Base-by-base conservation (phyloP, 306 rosid species). In the Macrotyloma uniflorum region DNA sequence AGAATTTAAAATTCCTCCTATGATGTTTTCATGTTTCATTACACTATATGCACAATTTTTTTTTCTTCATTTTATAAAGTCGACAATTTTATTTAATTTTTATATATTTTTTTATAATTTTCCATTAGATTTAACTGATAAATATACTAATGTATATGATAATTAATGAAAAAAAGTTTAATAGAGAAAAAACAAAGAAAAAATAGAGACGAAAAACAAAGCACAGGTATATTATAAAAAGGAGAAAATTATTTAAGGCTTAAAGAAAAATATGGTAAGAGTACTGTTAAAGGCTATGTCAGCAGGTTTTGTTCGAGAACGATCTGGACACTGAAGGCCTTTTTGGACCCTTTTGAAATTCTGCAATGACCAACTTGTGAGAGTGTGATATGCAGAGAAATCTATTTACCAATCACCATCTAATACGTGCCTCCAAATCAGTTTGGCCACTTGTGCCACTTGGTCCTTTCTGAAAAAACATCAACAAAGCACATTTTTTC, bases 341-440 rank as follows among this genome's bases (percentile, higher is more conserved):
- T 64, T 30, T 59, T 61, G 59, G 19, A 18, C 38, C 24, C 24
- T 61, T 15, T 32, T 78, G 70, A 5, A 72, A 35, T 62, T 36
- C 28, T 33, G 19, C 45, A 23, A 5, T 47, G 61, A 40, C n/a
- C 76, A 70, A 74, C 80, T 66, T 67, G 75, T 8, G 19, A 35
- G n/a, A 45, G 32, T 11, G n/a, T 14, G 14, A 14, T 43, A 73
- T 23, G 57, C 50, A 66, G 23, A 26, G 43, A 65, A 65, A 65
- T 1, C 68, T 12, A 67, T 45, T 23, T 32, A 67, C 80, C 80
- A 57, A 67, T 76, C 58, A 58, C 11, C 65, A 18, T 58, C 20
- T 11, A 46, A 8, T 11, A 75, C 80, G 72, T 74, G 5, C 0
- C 66, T 45, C 51, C 32, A 50, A 23, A 11, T 42, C 47, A 11